These are phyloP conservation scores for Pseudocercospora fijiensis DNA, from an alignment of 2,329 filamentous ascomycete species.

Conservation along the genomic window DNA sequence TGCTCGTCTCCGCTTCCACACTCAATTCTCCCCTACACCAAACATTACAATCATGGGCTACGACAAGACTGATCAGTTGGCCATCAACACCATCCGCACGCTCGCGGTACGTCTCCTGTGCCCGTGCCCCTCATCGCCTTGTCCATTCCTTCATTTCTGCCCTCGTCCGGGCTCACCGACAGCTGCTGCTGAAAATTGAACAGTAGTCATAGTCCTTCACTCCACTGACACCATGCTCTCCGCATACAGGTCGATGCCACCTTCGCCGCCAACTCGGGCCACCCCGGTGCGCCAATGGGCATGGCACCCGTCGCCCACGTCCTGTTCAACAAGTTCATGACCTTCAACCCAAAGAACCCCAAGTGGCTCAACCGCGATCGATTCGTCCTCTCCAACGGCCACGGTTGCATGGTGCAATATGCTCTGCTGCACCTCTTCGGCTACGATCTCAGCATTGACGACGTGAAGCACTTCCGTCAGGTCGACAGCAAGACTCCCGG, in stretches of 20 bases:
- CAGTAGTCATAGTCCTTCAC: neutral
- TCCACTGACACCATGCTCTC: neutral
- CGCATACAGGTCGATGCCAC: conserved; percentile 86
- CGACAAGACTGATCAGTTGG: conserved; percentile 80
- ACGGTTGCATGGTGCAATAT: conserved; percentile 99
- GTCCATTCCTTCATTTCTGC: neutral
- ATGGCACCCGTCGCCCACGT: conserved; percentile 96
- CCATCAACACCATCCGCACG: conserved; percentile 92
- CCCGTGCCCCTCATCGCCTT: conserved; percentile 7
- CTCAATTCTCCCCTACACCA: conserved; percentile 3
- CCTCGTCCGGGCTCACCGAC: conserved; percentile 10
- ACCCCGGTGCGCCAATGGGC: conserved; percentile 97
- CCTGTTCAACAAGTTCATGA: conserved; percentile 98
- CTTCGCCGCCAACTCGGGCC: conserved; percentile 90
- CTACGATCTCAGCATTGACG: conserved; percentile 81
- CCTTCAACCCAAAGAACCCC: conserved; percentile 99
- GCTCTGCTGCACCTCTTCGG: conserved; percentile 95
- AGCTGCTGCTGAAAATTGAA: conserved; percentile 6
- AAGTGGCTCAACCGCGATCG: conserved; percentile 96
- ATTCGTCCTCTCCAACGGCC: conserved; percentile 98
- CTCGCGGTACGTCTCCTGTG: conserved; percentile 13
- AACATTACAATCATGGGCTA: conserved; percentile 70
- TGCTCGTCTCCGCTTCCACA: neutral
- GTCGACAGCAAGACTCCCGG: conserved; percentile 83
- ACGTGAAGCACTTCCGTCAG: conserved; percentile 91